These are phyloP conservation scores for Picochlorum sp. DNA, from an alignment of 139 green algal genomes.

Conservation along the genomic window DNA sequence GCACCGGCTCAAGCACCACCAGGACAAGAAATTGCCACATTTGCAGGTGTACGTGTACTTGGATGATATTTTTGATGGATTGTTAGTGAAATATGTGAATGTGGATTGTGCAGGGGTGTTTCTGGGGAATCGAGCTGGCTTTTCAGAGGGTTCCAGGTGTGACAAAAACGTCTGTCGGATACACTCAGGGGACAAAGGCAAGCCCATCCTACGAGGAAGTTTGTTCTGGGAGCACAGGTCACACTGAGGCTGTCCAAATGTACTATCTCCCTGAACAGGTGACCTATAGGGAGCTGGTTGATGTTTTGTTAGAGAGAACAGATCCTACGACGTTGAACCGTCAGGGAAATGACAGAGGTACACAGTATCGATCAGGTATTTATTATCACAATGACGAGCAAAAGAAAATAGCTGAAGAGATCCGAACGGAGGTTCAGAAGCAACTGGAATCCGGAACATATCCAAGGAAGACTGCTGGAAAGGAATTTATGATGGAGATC, in stretches of 20 bases:
- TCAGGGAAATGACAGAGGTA: constrained; percentile 65
- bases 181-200: constrained; percentile 48
- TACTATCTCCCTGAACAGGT: constrained; percentile 64
- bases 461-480: constrained; percentile 33
- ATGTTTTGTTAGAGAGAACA: constrained; percentile 58
- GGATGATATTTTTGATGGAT: not conserved
- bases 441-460: constrained; percentile 34
- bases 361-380: constrained; percentile 75
- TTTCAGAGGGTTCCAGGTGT: constrained; percentile 68
- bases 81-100: not conserved
- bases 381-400: constrained; percentile 70
- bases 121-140: constrained; percentile 76
- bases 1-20: constrained; percentile 38
- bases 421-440: not conserved
- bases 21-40: constrained; percentile 45
- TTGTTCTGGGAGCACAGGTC: constrained; percentile 71
- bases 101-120: constrained; percentile 50
- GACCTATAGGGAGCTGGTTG: constrained; percentile 54
- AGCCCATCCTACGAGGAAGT: constrained; percentile 76
- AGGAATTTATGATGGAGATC: constrained; percentile 51
- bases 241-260: constrained; percentile 62
- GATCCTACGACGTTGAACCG: constrained; percentile 73
- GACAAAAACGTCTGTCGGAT: constrained; percentile 55
- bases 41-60: constrained; percentile 29
- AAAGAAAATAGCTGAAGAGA: constrained; percentile 17